A percentile compares a stretch with the other conserved stretches of the same genome.
Conservation (phyloP, 352 stramenopile species). For the Phytopythium aichiense region DNA sequence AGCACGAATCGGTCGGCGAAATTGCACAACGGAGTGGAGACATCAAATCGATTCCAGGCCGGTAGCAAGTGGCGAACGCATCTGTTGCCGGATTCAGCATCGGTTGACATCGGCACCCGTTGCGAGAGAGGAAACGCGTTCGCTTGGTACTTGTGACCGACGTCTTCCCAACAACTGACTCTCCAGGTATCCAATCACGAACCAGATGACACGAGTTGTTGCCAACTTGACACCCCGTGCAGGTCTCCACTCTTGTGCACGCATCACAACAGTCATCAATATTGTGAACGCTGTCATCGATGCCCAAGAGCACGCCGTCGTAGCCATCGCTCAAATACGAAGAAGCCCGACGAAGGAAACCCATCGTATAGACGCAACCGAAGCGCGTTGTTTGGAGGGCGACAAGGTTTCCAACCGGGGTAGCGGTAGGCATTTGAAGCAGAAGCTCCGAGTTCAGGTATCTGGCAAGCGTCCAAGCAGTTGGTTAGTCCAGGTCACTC, state of each 20-base stretch:
- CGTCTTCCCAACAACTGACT: not conserved
- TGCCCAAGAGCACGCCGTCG: conserved; percentile 6
- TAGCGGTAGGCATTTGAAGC: not conserved
- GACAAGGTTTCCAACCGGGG: not conserved
- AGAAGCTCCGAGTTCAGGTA: not conserved
- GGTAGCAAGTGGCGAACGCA: conserved; percentile 18
- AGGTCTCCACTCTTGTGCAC: conserved; percentile 8
- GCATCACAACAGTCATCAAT: conserved; percentile 12
- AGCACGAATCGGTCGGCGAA: conserved; percentile 14
- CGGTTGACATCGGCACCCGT: conserved; percentile 25
- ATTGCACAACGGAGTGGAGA: conserved; percentile 18
- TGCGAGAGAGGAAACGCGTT: conserved; percentile 15
- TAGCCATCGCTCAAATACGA: not conserved
- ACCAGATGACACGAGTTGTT: conserved; percentile 12
- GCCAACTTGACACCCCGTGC: conserved; percentile 9
- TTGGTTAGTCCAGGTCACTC: not conserved
- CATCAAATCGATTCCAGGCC: not conserved
- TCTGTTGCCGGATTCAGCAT: conserved; percentile 4
- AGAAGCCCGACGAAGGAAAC: not conserved
- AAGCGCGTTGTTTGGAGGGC: not conserved
- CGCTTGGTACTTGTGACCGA: not conserved
- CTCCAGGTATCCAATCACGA: conserved; percentile 12
- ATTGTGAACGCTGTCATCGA: not conserved
- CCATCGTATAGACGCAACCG: conserved; percentile 19
- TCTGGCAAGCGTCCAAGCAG: not conserved